phyloP scores from a whole-genome alignment of 2,329 filamentous ascomycete species.

The Keithomyces neogunnii region DNA sequence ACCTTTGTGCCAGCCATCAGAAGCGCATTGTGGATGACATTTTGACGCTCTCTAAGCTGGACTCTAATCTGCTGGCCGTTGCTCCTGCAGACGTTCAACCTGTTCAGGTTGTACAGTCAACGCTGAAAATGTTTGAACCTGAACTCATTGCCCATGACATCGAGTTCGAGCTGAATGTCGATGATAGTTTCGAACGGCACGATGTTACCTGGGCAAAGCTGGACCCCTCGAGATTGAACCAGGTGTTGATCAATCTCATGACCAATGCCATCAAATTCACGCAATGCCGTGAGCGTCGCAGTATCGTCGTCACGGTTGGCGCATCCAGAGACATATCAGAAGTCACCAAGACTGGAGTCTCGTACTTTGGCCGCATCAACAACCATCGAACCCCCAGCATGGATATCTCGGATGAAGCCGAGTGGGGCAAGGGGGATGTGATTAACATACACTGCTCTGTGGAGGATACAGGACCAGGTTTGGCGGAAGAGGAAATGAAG shows the following conservation, averaged over 20 bases:
- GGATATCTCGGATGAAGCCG: slow-evolving; percentile 43
- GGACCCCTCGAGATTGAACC: slow-evolving; percentile 65
- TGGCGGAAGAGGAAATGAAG: slow-evolving; percentile 57
- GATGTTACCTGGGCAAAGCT: slow-evolving; percentile 64
- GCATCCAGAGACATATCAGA: slow-evolving; percentile 47
- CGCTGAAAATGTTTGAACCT: slow-evolving; percentile 71
- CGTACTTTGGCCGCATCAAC: slow-evolving; percentile 39
- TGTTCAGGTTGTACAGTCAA: slow-evolving; percentile 56
- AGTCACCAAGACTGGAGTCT: slow-evolving; percentile 28
- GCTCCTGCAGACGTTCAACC: slow-evolving; percentile 64
- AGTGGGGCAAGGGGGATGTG: slow-evolving; percentile 65
- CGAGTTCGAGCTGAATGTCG: slow-evolving; percentile 58
- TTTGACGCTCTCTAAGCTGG: slow-evolving; percentile 59
- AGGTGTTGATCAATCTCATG: slow-evolving; percentile 70
- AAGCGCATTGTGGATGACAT: slow-evolving; percentile 64
- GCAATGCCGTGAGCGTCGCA: slow-evolving; percentile 47
- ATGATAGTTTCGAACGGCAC: slow-evolving; percentile 57
- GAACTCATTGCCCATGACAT: slow-evolving; percentile 67
- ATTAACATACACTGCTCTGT: slow-evolving; percentile 67
- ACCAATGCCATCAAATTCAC: slow-evolving; percentile 60
- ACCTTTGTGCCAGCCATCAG: slow-evolving; percentile 70
- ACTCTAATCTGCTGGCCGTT: slow-evolving; percentile 61
- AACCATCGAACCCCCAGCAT: slow-evolving; percentile 23
- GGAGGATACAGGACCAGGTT: slow-evolving; percentile 60
- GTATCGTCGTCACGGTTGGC: slow-evolving; percentile 56